Percentiles rank a stretch among this genome's conserved stretches.
Evolutionary conservation across 2,329 filamentous ascomycete species (phyloP).

Genomic region (Cytospora leucostoma): DNA sequence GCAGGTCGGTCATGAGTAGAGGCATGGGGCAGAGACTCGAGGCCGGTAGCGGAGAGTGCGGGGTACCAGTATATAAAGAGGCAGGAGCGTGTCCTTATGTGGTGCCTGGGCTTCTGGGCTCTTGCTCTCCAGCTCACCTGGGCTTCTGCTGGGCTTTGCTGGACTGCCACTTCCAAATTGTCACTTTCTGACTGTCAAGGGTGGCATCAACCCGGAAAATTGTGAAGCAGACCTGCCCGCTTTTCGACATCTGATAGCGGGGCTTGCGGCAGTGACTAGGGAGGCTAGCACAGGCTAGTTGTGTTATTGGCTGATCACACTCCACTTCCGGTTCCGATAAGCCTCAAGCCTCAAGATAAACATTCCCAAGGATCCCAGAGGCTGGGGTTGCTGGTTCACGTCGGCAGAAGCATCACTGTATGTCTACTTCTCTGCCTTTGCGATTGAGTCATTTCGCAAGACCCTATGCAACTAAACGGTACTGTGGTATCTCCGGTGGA

Average conservation of each 20-base stretch:
- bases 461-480: not conserved
- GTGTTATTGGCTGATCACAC: not conserved
- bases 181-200: constrained; percentile 10
- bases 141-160: not conserved
- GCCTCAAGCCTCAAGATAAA: not conserved
- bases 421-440: not conserved
- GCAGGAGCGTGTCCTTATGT: constrained; percentile 4
- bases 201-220: constrained; percentile 11
- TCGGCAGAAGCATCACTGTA: not conserved
- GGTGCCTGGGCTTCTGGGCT: not conserved
- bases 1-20: constrained; percentile 22
- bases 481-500: not conserved
- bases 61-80: constrained; percentile 21
- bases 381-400: not conserved
- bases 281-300: not conserved
- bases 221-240: constrained; percentile 23
- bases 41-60: constrained; percentile 28
- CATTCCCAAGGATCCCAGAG: not conserved
- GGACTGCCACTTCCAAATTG: constrained; percentile 2
- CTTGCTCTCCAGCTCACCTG: not conserved
- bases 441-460: not conserved
- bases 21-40: constrained; percentile 12
- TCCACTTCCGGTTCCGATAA: constrained; percentile 22
- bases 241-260: constrained; percentile 24
- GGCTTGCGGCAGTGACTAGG: constrained; percentile 19